phyloP scores from a whole-genome alignment of 2,329 filamentous ascomycete genomes.

The Simplicillium sp. region DNA sequence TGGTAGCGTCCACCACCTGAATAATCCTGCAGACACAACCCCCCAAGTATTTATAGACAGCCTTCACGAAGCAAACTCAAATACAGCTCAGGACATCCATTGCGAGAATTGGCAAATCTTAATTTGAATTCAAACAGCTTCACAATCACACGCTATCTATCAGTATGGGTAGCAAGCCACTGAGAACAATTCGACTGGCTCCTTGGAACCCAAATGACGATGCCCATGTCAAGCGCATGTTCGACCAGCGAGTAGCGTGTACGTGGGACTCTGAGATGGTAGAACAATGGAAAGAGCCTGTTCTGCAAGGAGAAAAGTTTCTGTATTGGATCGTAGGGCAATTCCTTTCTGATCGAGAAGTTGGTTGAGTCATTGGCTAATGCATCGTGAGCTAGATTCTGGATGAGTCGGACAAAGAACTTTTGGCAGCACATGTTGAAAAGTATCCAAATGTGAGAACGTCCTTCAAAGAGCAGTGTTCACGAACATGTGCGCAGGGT shows the following conservation, averaged over 20 bases:
- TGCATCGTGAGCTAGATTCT: constrained; percentile 15
- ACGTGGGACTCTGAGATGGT: constrained; percentile 32
- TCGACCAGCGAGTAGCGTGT: constrained; percentile 33
- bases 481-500: too few species aligned
- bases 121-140: too few species aligned
- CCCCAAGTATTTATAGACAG: too few species aligned
- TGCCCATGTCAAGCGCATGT: constrained; percentile 28
- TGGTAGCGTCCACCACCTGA: too few species aligned
- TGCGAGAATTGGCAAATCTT: too few species aligned
- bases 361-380: neutral
- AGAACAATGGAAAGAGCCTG: constrained; percentile 21
- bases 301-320: constrained; percentile 22
- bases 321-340: constrained; percentile 31
- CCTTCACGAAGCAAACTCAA: neutral
- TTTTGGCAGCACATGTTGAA: constrained; percentile 19
- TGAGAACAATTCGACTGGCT: constrained; percentile 20
- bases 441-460: constrained; percentile 18
- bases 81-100: too few species aligned
- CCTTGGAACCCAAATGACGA: constrained; percentile 32
- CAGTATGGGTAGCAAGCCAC: neutral
- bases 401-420: constrained; percentile 16
- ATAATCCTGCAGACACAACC: too few species aligned
- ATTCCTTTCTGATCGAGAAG: neutral
- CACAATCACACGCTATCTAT: too few species aligned
- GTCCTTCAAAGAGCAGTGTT: too few species aligned